Conservation (phyloP, 441 rosid species). For the Erodium texanum region DNA sequence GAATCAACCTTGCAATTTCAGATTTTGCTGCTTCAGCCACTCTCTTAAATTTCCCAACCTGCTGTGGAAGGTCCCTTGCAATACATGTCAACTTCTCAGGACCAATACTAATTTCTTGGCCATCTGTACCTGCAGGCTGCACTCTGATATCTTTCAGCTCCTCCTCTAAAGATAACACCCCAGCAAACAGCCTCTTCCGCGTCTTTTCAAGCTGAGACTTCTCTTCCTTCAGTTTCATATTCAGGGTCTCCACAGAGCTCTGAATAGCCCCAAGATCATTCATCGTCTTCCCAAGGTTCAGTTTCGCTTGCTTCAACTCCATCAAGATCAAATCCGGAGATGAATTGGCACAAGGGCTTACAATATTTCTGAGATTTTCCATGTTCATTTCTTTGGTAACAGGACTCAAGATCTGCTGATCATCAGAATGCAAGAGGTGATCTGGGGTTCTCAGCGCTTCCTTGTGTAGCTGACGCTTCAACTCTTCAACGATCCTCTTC, state of each 20-base stretch:
- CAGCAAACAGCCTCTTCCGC: conserved; percentile 54
- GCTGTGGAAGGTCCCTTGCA: conserved; percentile 27
- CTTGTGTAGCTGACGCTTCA: conserved; percentile 72
- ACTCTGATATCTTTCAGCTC: conserved; percentile 41
- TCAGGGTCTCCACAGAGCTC: conserved; percentile 62
- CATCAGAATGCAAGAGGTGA: conserved; percentile 22
- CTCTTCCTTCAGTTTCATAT: conserved; percentile 72
- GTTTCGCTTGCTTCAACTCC: conserved; percentile 77
- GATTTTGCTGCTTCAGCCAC: conserved; percentile 30
- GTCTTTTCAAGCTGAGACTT: conserved; percentile 52
- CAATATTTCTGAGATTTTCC: conserved; percentile 31
- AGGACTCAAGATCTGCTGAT: conserved; percentile 27
- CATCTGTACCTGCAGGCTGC: conserved; percentile 22
- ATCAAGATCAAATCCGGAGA: conserved; percentile 69
- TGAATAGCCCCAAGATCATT: conserved; percentile 68
- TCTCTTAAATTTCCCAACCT: conserved; percentile 39
- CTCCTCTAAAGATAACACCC: conserved; percentile 41
- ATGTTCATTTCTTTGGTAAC: conserved; percentile 54
- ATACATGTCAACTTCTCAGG: conserved; percentile 7
- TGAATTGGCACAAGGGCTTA: conserved; percentile 37
- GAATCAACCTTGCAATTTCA: conserved; percentile 27
- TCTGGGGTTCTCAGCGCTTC: conserved; percentile 56
- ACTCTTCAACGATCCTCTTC: conserved; percentile 68
- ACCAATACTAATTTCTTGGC: conserved; percentile 12
- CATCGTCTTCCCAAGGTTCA: conserved; percentile 76